Base-by-base conservation (phyloP, 768 basidiomycete species). In the Hebeloma cylindrosporum region DNA sequence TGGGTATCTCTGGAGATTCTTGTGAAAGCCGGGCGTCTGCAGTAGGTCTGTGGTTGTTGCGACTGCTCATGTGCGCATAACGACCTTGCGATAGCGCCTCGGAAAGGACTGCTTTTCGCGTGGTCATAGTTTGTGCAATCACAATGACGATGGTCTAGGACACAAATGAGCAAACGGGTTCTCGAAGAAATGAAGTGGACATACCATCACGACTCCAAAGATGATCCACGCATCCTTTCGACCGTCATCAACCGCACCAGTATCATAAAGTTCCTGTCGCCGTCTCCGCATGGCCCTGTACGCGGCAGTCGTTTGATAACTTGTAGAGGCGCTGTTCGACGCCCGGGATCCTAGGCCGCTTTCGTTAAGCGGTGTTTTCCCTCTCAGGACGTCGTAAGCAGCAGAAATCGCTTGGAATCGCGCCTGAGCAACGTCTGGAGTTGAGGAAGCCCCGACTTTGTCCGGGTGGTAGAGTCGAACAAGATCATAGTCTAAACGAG, bases 391-490 rank as follows among this genome's bases (percentile, higher is more conserved):
- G 44, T 85, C 83, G 52, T 90, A 90, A 9, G 87, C 86, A 11
- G 73, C 61, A 20, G 78, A 74, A 51, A 90, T 85, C 2, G 82
- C 70, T 54, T 82, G 82, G 53, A 89, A 89, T 8, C 78, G 82
- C 5, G 74, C 70, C 54, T 86, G 83, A 3, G 78, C 77, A 2
- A 72, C 59, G 11, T 77, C 75, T 0, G 76, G 55, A 5, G 80
- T 63, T 9, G 74, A 30, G 9, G 61, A 56, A 8, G 59, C 41
- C 45, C 64, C 63, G 17, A 71, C 68, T 30, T 83, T 83, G 61
- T 90, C 87, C 2, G 87, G 87, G 60, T 90, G 87, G 61, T 89
- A 87, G 45, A 87, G 72, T 29, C 82, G 74, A 23, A 89, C 88
- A 33, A 90, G 85, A 51, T 88, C 87, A 57, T 80, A 87, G 62